phyloP scores from a whole-genome alignment of 202 grass and related monocot species.

The Carex sylvatica region DNA sequence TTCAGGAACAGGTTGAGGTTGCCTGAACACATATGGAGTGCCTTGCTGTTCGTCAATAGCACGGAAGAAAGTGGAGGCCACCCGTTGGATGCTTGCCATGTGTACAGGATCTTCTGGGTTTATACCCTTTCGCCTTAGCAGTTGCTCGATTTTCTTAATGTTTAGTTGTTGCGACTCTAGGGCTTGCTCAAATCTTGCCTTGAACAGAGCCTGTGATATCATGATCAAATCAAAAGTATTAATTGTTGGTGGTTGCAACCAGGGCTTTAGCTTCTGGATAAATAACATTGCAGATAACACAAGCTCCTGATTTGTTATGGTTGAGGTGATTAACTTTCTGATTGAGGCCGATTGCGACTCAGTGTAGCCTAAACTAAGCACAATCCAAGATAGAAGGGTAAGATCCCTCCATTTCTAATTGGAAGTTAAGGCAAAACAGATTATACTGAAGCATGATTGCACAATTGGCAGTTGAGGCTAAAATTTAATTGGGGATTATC shows the following conservation, averaged over 20 bases:
- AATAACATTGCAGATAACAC: neutral
- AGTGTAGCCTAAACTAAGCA: neutral
- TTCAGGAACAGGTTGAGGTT: slow-evolving; percentile 30
- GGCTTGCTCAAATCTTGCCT: slow-evolving; percentile 95
- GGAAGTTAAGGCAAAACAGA: neutral
- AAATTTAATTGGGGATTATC: neutral
- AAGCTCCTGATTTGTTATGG: neutral
- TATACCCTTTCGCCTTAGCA: slow-evolving; percentile 86
- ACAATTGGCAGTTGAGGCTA: neutral
- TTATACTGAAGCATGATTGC: neutral
- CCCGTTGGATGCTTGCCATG: slow-evolving; percentile 96
- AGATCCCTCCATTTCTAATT: neutral
- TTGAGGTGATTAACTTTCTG: neutral
- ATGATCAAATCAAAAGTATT: slow-evolving; percentile 11
- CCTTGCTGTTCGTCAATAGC: slow-evolving; percentile 96
- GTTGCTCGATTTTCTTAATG: slow-evolving; percentile 91
- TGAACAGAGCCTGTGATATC: slow-evolving; percentile 81
- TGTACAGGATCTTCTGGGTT: slow-evolving; percentile 94
- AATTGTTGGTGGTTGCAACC: slow-evolving; percentile 15
- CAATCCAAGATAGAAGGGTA: neutral
- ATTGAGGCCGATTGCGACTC: neutral
- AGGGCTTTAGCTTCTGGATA: neutral
- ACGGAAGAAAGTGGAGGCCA: slow-evolving; percentile 83
- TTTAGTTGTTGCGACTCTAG: slow-evolving; percentile 97
- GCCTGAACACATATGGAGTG: slow-evolving; percentile 88